phyloP scores from a whole-genome alignment of 345 rosid species.

The Acer saccharum region DNA sequence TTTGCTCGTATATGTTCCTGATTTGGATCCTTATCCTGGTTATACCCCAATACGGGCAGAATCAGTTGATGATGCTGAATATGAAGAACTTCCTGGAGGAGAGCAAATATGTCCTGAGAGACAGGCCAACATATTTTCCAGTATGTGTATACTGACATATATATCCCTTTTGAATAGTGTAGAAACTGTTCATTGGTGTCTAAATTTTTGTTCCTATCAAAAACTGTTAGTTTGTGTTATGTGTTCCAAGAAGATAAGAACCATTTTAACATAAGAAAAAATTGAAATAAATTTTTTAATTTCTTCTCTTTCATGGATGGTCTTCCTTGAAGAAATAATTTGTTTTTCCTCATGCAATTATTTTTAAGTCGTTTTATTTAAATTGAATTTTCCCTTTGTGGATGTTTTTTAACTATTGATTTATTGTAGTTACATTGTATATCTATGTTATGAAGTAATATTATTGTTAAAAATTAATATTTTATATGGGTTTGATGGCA shows the following conservation, averaged over 20 bases:
- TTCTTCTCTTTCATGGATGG: background rate
- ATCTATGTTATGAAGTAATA: background rate
- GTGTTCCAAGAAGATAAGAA: slow-evolving; percentile 1
- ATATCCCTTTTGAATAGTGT: slow-evolving; percentile 2
- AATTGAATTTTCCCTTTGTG: background rate
- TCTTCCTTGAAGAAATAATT: slow-evolving; percentile 8
- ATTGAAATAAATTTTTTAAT: background rate
- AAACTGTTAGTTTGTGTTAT: slow-evolving; percentile 6
- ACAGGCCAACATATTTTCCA: slow-evolving; percentile 69
- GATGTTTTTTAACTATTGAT: background rate
- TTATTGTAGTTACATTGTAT: background rate
- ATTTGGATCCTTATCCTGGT: slow-evolving; percentile 91
- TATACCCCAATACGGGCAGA: slow-evolving; percentile 66
- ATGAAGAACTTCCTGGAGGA: slow-evolving; percentile 91
- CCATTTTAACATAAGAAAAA: slow-evolving; percentile 7
- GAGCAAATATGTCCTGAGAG: slow-evolving; percentile 93
- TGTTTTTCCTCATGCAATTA: background rate
- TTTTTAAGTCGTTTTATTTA: slow-evolving; percentile 5
- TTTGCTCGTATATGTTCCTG: slow-evolving; percentile 71
- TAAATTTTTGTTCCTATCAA: background rate
- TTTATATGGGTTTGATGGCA: background rate
- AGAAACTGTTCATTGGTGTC: slow-evolving; percentile 6
- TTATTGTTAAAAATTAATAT: background rate
- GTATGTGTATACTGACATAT: slow-evolving; percentile 46
- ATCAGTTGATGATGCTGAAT: slow-evolving; percentile 62